Conservation (phyloP, 129 eudicot species). For the Flaveria robusta region DNA sequence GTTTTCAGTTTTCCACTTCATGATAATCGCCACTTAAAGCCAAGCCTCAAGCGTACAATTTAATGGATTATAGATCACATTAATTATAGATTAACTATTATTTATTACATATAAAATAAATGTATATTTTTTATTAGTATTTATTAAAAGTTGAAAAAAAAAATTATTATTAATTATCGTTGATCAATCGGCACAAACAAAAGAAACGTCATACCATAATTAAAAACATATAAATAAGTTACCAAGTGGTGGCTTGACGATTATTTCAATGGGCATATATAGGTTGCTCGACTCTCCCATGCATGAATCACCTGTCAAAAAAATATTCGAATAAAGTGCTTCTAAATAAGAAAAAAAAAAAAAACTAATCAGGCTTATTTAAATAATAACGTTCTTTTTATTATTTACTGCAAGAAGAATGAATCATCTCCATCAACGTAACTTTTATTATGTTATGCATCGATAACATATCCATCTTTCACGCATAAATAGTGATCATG, state of each 20-base stretch:
- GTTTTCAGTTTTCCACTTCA: background rate
- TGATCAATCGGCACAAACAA: background rate
- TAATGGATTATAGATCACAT: background rate
- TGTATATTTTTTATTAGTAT: background rate
- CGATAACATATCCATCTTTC: too few species aligned
- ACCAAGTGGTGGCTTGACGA: slow-evolving; percentile 29
- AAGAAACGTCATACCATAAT: slow-evolving; percentile 8
- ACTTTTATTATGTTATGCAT: too few species aligned
- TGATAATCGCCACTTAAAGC: slow-evolving; percentile 10
- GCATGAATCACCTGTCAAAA: slow-evolving; percentile 8
- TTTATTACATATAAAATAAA: background rate
- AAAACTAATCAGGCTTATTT: background rate
- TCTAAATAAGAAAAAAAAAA: background rate
- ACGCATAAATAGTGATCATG: too few species aligned
- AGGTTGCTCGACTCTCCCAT: background rate
- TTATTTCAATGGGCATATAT: slow-evolving; percentile 28
- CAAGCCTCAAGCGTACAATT: slow-evolving; percentile 13
- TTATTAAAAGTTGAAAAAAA: too few species aligned
- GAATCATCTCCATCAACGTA: too few species aligned
- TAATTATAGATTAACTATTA: slow-evolving; percentile 1
- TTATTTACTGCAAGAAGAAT: too few species aligned
- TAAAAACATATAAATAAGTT: background rate
- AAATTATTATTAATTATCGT: background rate
- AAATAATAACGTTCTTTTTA: background rate
- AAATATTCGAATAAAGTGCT: background rate